These are phyloP conservation scores for Phytophthora meadii DNA, from an alignment of 352 stramenopile species.

Conservation along the genomic window DNA sequence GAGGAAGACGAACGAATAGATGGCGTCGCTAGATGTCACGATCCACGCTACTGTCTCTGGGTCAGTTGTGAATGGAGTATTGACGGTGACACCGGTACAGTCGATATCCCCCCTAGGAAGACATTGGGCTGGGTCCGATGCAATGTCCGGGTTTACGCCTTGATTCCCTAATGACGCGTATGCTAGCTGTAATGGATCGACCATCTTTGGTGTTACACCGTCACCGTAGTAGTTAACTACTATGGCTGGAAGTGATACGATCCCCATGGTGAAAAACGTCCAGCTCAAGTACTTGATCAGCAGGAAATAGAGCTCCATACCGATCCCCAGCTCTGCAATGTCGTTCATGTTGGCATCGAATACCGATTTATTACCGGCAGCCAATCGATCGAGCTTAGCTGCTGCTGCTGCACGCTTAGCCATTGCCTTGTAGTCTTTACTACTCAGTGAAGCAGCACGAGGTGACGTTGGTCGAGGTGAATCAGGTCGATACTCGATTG, in stretches of 20 bases:
- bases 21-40: constrained; percentile 64
- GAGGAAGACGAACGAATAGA: constrained; percentile 77
- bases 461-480: constrained; percentile 7
- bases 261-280: constrained; percentile 74
- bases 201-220: constrained; percentile 68
- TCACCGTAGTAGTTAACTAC: constrained; percentile 71
- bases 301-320: constrained; percentile 88
- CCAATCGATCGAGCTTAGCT: constrained; percentile 66
- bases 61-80: constrained; percentile 72
- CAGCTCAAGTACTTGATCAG: constrained; percentile 78
- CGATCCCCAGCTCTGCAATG: constrained; percentile 82
- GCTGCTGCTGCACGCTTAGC: constrained; percentile 47
- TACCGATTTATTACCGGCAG: constrained; percentile 65
- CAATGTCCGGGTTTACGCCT: constrained; percentile 68
- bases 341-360: constrained; percentile 71
- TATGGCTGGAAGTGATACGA: constrained; percentile 70
- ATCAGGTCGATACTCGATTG: neutral
- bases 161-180: constrained; percentile 84
- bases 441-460: constrained; percentile 35
- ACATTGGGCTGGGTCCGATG: constrained; percentile 51
- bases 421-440: constrained; percentile 65
- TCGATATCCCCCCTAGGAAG: constrained; percentile 67
- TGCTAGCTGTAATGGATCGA: constrained; percentile 72
- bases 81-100: constrained; percentile 69
- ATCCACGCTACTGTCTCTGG: constrained; percentile 76